These are phyloP conservation scores for Silene uniflora DNA, from an alignment of 148 eudicot genomes.

Conservation along the genomic window DNA sequence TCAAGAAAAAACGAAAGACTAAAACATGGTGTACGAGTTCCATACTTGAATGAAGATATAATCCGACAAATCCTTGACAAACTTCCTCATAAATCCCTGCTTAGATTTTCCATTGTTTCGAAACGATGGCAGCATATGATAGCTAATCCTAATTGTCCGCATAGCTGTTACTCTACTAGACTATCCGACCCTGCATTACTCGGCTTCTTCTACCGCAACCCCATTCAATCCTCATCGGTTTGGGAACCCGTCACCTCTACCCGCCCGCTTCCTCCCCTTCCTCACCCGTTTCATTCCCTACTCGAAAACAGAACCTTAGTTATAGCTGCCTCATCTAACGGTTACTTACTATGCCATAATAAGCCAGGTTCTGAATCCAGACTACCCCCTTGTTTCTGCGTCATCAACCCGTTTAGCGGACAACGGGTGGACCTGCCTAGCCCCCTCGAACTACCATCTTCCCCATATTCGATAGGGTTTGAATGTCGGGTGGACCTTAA, in stretches of 20 bases:
- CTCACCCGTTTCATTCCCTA: background rate
- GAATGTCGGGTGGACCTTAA: too few species aligned
- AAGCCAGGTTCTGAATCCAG: too few species aligned
- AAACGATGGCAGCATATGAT: background rate
- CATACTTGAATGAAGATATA: background rate
- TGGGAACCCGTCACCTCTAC: background rate
- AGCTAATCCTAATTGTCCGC: background rate
- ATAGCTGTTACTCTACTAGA: too few species aligned
- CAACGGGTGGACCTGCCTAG: too few species aligned
- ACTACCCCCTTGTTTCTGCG: background rate
- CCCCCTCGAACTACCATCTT: too few species aligned
- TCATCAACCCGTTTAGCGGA: slow-evolving; percentile 2
- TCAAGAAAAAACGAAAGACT: background rate
- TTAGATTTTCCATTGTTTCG: background rate
- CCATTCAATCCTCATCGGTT: background rate
- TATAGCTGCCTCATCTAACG: background rate
- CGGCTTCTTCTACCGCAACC: background rate
- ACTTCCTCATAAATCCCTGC: background rate
- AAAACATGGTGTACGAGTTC: too few species aligned
- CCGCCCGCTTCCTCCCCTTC: background rate
- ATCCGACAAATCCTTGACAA: background rate
- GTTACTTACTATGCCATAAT: background rate
- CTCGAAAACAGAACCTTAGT: background rate
- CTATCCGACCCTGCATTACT: background rate
- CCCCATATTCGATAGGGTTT: too few species aligned